Percentiles rank a stretch among this genome's conserved stretches.
phyloP scores from a whole-genome alignment of 331 rosid genomes.

The Dryas integrifolia region DNA sequence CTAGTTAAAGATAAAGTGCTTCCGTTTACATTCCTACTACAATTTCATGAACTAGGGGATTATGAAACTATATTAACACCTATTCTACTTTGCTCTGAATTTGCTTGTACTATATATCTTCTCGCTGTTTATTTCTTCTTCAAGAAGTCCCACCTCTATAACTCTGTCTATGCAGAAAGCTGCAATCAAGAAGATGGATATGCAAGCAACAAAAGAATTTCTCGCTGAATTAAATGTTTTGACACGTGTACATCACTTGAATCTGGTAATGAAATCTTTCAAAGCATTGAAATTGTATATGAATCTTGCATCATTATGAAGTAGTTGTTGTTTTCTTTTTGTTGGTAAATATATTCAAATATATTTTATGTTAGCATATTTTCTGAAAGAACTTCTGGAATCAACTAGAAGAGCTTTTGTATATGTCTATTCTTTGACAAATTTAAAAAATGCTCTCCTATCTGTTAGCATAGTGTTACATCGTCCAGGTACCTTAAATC shows the following conservation, averaged over 20 bases:
- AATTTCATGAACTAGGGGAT: background rate
- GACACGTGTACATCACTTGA: conserved; percentile 84
- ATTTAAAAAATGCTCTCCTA: background rate
- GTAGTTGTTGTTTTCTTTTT: background rate
- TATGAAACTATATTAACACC: background rate
- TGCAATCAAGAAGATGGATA: conserved; percentile 91
- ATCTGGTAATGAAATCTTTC: conserved; percentile 54
- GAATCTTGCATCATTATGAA: background rate
- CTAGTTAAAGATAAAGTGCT: background rate
- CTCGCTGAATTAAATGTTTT: conserved; percentile 73
- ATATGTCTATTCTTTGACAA: background rate
- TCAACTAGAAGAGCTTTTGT: background rate
- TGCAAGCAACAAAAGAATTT: conserved; percentile 74
- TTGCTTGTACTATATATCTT: background rate
- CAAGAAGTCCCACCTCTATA: conserved; percentile 13
- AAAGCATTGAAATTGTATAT: background rate
- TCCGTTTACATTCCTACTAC: background rate
- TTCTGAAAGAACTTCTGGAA: background rate
- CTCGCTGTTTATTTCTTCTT: conserved; percentile 7
- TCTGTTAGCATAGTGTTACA: background rate
- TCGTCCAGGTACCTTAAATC: background rate
- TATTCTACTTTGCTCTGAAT: background rate
- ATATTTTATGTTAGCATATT: background rate
- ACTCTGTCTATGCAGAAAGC: conserved; percentile 50
- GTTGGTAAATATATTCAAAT: background rate